Base-by-base conservation (phyloP, 805 yeast species). In the Starmerella cellae region DNA sequence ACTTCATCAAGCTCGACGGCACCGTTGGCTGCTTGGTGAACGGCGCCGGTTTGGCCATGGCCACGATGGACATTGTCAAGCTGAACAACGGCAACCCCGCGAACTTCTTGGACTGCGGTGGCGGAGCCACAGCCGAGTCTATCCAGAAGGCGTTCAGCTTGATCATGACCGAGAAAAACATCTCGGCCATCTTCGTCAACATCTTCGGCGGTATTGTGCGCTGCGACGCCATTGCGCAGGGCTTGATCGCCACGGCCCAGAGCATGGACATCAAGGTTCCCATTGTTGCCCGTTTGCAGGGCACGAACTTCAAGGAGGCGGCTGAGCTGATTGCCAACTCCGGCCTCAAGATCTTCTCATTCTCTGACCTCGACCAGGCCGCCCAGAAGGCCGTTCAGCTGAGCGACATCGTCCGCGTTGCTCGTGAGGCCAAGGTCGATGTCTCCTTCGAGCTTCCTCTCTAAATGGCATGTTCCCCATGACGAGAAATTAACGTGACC, bases 11-110 rank as follows among this genome's bases (percentile, higher is more conserved):
- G 71, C 78, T 91, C 62, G 93, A 88, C 61, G 99, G 99, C 67
- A 83, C 85, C 74, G 88, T 91, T 61, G 99, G 98, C 58, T 88
- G 95, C 72, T 73, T 91, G 50, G 99, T 91, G 64, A 91, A 91
- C 67, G 99, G 99, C 72, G 99, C 99, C 46, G 99, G 99, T 66
- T 75, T 91, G 63, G 99, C 99, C 59, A 91, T 91, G 99, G 99
- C 99, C 57, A 91, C 99, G 53, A 87, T 91, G 96, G 99, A 91
- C 68, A 93, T 93, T 64, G 84, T 91, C 71, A 85, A 91, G 71
- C 76, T 91, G 58, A 82, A 85, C 70, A 96, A 97, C 60, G 99
- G 99, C 65, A 82, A 77, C 55, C 99, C 99, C 58, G 99, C 98
- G 53, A 91, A 91, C 74, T 91, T 91, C 76, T 76, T 91, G 64